Conservation (phyloP, 257 asterid genomes). For the Oldenlandia corymbosa region DNA sequence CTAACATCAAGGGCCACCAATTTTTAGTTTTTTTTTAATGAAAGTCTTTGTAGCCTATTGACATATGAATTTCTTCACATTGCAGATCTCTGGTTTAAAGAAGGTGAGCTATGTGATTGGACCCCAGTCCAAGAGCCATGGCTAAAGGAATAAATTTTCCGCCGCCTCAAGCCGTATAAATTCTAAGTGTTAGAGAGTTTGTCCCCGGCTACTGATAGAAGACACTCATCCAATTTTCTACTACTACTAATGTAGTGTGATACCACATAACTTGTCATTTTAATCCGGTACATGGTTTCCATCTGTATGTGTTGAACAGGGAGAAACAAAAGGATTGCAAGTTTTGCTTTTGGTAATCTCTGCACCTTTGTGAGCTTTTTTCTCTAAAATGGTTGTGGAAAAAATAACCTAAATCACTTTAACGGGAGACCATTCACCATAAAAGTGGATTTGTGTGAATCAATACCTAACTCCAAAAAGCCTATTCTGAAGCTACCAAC, state of each 20-base stretch:
- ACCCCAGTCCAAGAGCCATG: slow-evolving; percentile 65
- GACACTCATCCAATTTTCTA: slow-evolving; percentile 3
- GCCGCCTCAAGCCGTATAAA: not conserved
- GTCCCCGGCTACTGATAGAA: not conserved
- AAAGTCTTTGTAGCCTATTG: not conserved
- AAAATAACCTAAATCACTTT: not conserved
- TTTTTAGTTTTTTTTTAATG: no score
- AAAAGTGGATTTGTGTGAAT: no score
- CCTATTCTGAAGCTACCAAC: no score
- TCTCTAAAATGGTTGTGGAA: no score
- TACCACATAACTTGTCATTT: not conserved
- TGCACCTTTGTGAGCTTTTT: no score
- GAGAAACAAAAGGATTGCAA: not conserved
- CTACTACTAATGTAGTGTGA: not conserved
- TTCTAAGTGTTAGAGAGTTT: not conserved
- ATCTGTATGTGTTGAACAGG: not conserved
- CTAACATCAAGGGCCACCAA: not conserved
- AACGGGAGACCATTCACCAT: not conserved
- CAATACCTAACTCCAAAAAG: no score
- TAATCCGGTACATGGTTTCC: not conserved
- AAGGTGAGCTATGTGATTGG: slow-evolving; percentile 68
- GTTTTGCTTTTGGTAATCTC: not conserved
- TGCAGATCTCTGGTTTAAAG: slow-evolving; percentile 82
- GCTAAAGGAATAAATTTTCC: slow-evolving; percentile 45
- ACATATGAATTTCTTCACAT: not conserved